Evolutionary conservation across 148 eudicot genomes (phyloP), one percentile per base, ranked within the genome.

Genomic region (Linanthus parryae): DNA sequence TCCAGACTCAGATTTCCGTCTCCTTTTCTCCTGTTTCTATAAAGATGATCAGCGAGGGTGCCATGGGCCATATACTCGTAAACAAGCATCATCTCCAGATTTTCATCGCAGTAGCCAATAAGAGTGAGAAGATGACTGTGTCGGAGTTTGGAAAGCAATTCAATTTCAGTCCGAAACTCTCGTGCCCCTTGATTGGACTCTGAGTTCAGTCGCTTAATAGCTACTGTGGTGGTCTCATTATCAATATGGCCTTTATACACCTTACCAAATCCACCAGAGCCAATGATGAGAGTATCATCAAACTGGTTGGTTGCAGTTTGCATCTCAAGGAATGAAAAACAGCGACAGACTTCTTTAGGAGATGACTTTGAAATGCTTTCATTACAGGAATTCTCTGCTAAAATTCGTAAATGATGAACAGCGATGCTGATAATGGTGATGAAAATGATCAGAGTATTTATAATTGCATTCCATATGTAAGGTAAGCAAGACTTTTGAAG

Each of bases 31-130:
- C 4, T 12, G 7, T n/a, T 20, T 40, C 52, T 62, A 36, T 65
- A 56, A 30, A 73, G 64, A 31, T 61, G 70, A 20, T 68, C 73
- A 13, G 70, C 63, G 11, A 68, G 30, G 8, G 74, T 61, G 0
- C 75, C 79, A 22, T 64, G 13, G 19, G 47, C 29, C 66, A 74
- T 61, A 25, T 52, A 74, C 24, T 74, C 79, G 7, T 74, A 74
- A 1, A 74, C 68, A 16, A 74, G 65, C 28, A 74, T 69, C 74
- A 69, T 69, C 39, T 74, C 79, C 0, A 43, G 28, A 0, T 19
- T 9, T 3, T 69, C 74, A 43, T 56, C 48, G 24, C 74, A 65
- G 24, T 64, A 73, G 23, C 78, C 78, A 44, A 73, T 57, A 4
- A 73, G 54, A 39, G 64, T 52, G 15, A 74, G 50, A 4, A 74